Conservation (phyloP, 768 basidiomycete genomes). For the Leccinum uliginosum region DNA sequence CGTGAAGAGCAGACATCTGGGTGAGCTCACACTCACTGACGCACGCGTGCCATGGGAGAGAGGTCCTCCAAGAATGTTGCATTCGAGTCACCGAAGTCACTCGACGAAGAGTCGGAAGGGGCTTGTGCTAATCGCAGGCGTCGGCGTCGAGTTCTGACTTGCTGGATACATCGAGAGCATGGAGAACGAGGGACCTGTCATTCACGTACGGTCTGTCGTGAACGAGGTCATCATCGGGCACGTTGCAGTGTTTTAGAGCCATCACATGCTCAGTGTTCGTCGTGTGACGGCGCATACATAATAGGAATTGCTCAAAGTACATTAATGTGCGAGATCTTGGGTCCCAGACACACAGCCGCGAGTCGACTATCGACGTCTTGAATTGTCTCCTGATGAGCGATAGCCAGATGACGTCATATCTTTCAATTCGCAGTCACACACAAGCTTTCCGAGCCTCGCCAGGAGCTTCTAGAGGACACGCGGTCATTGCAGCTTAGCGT, state of each 20-base stretch:
- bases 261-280: neutral
- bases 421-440: constrained; percentile 47
- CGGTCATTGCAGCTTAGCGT: constrained; percentile 38
- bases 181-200: constrained; percentile 23
- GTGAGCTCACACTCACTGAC: constrained; percentile 34
- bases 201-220: constrained; percentile 38
- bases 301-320: constrained; percentile 70
- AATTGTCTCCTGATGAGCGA: constrained; percentile 34
- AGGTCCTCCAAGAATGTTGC: constrained; percentile 37
- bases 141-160: constrained; percentile 59
- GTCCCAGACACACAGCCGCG: constrained; percentile 35
- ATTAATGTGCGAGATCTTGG: constrained; percentile 53
- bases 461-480: constrained; percentile 39
- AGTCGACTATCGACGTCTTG: constrained; percentile 32
- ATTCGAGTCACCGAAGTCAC: neutral
- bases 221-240: constrained; percentile 61
- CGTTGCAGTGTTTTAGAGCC: constrained; percentile 15
- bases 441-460: constrained; percentile 36
- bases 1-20: constrained; percentile 32
- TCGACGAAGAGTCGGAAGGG: neutral
- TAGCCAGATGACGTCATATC: constrained; percentile 48
- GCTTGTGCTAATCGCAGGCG: constrained; percentile 46
- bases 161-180: constrained; percentile 45
- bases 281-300: neutral
- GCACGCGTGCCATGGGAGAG: constrained; percentile 49